Conservation (phyloP, 305 asterid species). For the Fraxinus floribunda region DNA sequence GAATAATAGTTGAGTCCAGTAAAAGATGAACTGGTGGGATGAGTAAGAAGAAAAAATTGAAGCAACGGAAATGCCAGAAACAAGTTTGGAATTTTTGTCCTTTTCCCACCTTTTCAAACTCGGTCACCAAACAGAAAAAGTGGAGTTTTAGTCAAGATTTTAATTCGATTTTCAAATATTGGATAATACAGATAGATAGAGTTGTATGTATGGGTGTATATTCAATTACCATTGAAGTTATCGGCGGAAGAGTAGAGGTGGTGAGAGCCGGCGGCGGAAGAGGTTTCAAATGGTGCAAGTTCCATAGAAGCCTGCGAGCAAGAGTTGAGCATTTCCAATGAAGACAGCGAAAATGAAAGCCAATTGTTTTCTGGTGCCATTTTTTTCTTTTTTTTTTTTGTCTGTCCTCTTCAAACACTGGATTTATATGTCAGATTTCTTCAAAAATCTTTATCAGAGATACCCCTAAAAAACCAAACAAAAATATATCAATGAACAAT, state of each 20-base stretch:
- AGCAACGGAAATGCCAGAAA: conserved; percentile 29
- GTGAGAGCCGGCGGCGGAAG: conserved; percentile 50
- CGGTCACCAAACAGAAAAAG: conserved; percentile 41
- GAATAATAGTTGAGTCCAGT: conserved; percentile 16
- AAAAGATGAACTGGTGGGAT: conserved; percentile 1
- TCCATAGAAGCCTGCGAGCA: conserved; percentile 34
- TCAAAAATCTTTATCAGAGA: conserved; percentile 12
- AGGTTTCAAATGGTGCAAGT: conserved; percentile 26
- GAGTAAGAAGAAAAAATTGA: conserved; percentile 4
- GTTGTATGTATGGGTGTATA: background rate
- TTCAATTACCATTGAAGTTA: conserved; percentile 53
- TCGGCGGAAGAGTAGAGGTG: conserved; percentile 62
- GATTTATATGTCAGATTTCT: background rate
- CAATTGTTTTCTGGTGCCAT: conserved; percentile 88
- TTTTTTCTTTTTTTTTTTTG: background rate
- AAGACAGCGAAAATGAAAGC: conserved; percentile 79
- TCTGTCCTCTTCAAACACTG: background rate
- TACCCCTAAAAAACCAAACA: conserved; percentile 2
- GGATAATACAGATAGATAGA: background rate
- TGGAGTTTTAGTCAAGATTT: conserved; percentile 28
- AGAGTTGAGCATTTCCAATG: conserved; percentile 67
- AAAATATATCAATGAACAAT: background rate
- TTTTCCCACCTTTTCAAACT: conserved; percentile 38
- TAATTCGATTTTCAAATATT: background rate
- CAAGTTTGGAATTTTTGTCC: conserved; percentile 47